These are phyloP conservation scores for Solanum corneliomulleri DNA, from an alignment of 257 asterid species.

Conservation along the genomic window DNA sequence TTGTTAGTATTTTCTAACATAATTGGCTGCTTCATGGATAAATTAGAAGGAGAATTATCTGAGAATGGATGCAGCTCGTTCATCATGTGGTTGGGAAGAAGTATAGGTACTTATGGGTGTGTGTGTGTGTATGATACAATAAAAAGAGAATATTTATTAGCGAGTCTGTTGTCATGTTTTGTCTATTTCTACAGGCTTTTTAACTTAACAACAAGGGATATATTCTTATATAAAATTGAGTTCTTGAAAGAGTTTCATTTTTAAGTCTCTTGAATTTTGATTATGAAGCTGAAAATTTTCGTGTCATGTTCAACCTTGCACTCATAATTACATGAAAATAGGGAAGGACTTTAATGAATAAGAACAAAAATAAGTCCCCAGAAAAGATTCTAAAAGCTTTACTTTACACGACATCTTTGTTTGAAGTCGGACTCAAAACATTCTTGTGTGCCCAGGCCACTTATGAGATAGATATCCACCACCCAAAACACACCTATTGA, in stretches of 20 bases:
- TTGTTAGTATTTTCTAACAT: neutral
- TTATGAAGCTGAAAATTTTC: neutral
- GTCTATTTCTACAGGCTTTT: neutral
- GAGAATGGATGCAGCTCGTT: neutral
- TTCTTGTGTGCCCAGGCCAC: neutral
- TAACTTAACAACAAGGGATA: neutral
- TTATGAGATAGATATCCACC: neutral
- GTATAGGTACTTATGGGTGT: too few relatives aligned
- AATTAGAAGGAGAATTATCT: neutral
- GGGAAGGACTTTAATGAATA: neutral
- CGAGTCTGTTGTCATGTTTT: neutral
- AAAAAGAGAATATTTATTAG: neutral
- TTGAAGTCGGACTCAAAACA: constrained; percentile 17
- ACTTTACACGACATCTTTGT: constrained; percentile 12
- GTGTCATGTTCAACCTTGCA: constrained; percentile 15
- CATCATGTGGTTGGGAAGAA: neutral
- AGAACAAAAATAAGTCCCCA: neutral
- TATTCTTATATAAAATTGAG: neutral
- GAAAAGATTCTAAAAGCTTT: neutral
- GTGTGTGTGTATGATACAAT: too few relatives aligned
- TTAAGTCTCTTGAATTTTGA: constrained; percentile 15
- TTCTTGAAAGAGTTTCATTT: too few relatives aligned
- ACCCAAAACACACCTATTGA: neutral
- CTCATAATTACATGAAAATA: constrained; percentile 9
- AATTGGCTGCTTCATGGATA: neutral